phyloP scores from a whole-genome alignment of 306 rosid genomes.

The Malus asiatica region DNA sequence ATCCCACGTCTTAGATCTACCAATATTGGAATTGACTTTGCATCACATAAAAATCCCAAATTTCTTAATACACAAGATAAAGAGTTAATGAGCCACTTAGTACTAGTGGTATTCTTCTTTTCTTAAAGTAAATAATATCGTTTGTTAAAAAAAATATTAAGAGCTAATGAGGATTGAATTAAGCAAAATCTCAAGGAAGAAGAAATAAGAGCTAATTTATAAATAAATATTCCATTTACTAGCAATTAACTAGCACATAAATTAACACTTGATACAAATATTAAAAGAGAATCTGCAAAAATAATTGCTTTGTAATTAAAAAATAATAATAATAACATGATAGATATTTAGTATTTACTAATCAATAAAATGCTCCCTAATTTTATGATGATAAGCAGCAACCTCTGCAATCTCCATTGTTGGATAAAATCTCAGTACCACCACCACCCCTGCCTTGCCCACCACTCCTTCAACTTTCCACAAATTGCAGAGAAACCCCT shows the following conservation, averaged over 20 bases:
- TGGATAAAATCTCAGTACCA: not conserved
- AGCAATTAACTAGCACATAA: not conserved
- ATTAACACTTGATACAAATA: not conserved
- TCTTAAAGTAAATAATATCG: no score
- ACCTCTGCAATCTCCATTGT: not conserved
- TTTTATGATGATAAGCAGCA: not conserved
- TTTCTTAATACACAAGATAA: not conserved
- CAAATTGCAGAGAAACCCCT: not conserved
- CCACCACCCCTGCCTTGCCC: not conserved
- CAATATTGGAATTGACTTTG: not conserved
- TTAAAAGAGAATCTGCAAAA: not conserved
- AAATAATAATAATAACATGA: not conserved
- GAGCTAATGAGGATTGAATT: not conserved
- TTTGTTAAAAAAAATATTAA: not conserved
- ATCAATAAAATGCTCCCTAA: not conserved
- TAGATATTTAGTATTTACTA: constrained; percentile 4
- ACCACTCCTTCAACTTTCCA: not conserved
- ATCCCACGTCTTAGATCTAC: not conserved
- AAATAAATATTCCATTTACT: constrained; percentile 3
- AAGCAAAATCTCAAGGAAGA: not conserved
- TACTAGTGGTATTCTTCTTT: no score
- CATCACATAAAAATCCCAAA: not conserved
- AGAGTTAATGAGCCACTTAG: not conserved
- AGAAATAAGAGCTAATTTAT: not conserved
- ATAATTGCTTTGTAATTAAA: not conserved